A percentile compares a stretch with the other conserved stretches of the same genome.
Evolutionary conservation across 139 green algal species (phyloP).

Genomic region (Diplosphaera chodatii): DNA sequence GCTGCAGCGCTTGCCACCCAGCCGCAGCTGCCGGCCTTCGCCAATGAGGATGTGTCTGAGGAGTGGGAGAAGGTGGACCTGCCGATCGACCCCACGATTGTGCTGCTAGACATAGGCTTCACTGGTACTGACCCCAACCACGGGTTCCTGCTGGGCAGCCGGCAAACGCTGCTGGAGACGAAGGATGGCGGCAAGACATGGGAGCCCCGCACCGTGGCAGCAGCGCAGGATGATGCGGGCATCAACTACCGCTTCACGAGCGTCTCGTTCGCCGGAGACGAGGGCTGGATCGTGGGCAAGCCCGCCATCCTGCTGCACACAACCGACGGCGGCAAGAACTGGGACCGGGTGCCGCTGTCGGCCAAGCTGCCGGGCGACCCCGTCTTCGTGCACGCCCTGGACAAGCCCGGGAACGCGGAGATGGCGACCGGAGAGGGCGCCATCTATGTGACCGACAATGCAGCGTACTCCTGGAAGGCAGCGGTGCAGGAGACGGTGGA

Average conservation of each 20-base stretch:
- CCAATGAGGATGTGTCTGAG: constrained; percentile 4
- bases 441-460: constrained; percentile 96
- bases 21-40: not conserved
- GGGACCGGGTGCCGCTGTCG: constrained; percentile 91
- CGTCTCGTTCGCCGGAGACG: constrained; percentile 88
- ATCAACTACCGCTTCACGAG: constrained; percentile 96
- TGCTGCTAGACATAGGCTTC: constrained; percentile 96
- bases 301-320: constrained; percentile 97
- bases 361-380: constrained; percentile 89
- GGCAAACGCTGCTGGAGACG: constrained; percentile 97
- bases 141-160: constrained; percentile 93
- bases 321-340: constrained; percentile 84
- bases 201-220: constrained; percentile 57
- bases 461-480: constrained; percentile 90
- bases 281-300: constrained; percentile 99
- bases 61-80: constrained; percentile 52
- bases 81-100: constrained; percentile 81
- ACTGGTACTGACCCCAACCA: constrained; percentile 79
- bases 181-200: constrained; percentile 93
- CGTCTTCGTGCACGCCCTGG: constrained; percentile 70
- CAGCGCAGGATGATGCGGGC: constrained; percentile 49
- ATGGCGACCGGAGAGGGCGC: constrained; percentile 97
- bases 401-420: constrained; percentile 73
- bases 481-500: constrained; percentile 98
- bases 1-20: not conserved